Conservation (phyloP, 2,329 filamentous ascomycete genomes). For the Cladophialophora exuberans region DNA sequence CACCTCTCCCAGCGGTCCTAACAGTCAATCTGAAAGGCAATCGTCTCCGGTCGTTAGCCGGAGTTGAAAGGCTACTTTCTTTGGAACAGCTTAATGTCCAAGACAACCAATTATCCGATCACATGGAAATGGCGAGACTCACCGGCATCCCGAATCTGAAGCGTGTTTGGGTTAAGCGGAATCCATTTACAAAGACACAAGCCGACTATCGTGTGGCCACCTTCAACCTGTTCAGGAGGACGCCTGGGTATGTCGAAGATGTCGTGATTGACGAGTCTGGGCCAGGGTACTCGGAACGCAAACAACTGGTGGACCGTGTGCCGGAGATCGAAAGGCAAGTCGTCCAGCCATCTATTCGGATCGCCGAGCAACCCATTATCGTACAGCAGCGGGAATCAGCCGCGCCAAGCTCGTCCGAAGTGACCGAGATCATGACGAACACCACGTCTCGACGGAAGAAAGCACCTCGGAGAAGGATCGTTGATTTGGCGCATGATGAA, state of each 20-base stretch:
- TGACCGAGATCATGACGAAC: constrained; percentile 28
- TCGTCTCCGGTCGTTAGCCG: constrained; percentile 81
- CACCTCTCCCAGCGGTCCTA: constrained; percentile 88
- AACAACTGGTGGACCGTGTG: constrained; percentile 78
- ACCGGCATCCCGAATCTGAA: constrained; percentile 89
- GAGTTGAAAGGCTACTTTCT: constrained; percentile 84
- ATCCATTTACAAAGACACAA: constrained; percentile 88
- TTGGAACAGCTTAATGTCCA: constrained; percentile 87
- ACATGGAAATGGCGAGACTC: constrained; percentile 83
- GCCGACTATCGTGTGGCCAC: constrained; percentile 83
- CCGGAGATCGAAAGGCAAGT: constrained; percentile 71
- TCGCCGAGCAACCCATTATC: constrained; percentile 22
- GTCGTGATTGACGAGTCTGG: constrained; percentile 83
- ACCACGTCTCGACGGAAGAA: constrained; percentile 51
- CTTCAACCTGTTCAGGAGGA: constrained; percentile 92
- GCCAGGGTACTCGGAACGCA: constrained; percentile 83
- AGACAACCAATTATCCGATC: constrained; percentile 89
- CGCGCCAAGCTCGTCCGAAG: constrained; percentile 5
- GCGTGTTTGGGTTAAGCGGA: constrained; percentile 90
- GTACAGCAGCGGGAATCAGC: constrained; percentile 17
- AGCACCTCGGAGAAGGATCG: constrained; percentile 59
- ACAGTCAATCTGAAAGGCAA: constrained; percentile 91
- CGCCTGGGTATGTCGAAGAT: constrained; percentile 87
- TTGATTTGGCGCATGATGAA: constrained; percentile 58
- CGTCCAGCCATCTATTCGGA: constrained; percentile 45